Conservation (phyloP, 441 rosid species). For the Hura crepitans region DNA sequence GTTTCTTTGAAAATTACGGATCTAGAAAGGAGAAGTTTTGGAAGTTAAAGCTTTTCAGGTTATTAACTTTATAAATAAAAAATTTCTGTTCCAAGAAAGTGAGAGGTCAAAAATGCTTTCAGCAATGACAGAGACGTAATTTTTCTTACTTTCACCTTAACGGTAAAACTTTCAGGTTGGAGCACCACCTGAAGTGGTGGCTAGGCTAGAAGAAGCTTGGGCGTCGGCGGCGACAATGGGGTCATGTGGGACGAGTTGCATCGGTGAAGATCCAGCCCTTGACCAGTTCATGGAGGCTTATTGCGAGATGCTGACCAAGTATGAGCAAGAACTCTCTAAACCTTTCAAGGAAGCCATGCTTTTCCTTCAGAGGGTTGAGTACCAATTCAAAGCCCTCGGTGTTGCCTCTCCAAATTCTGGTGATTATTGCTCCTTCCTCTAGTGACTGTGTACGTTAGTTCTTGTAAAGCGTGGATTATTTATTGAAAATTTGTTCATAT, state of each 20-base stretch:
- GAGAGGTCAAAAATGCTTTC: conserved; percentile 28
- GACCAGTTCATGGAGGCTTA: conserved; percentile 99
- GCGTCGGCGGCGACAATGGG: conserved; percentile 47
- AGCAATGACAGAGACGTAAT: conserved; percentile 27
- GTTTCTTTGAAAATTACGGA: conserved; percentile 13
- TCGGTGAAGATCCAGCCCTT: conserved; percentile 93
- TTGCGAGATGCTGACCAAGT: conserved; percentile 94
- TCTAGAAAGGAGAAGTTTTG: conserved; percentile 4
- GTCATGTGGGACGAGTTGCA: conserved; percentile 29
- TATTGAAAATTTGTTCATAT: background rate
- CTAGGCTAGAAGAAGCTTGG: conserved; percentile 68
- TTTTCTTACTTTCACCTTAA: background rate
- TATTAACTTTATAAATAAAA: background rate
- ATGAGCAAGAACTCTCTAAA: conserved; percentile 89
- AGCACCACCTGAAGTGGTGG: conserved; percentile 88
- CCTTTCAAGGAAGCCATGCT: conserved; percentile 93
- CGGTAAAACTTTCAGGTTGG: conserved; percentile 58
- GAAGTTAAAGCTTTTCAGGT: background rate
- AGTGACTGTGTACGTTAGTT: background rate
- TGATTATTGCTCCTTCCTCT: conserved; percentile 19
- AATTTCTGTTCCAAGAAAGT: conserved; percentile 16
- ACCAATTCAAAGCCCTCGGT: conserved; percentile 76
- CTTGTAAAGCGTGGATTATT: background rate
- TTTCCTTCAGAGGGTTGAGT: conserved; percentile 75
- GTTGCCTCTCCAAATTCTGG: conserved; percentile 54